phyloP scores from a whole-genome alignment of 2,329 filamentous ascomycete genomes.

The Epicoccum sorghinum region DNA sequence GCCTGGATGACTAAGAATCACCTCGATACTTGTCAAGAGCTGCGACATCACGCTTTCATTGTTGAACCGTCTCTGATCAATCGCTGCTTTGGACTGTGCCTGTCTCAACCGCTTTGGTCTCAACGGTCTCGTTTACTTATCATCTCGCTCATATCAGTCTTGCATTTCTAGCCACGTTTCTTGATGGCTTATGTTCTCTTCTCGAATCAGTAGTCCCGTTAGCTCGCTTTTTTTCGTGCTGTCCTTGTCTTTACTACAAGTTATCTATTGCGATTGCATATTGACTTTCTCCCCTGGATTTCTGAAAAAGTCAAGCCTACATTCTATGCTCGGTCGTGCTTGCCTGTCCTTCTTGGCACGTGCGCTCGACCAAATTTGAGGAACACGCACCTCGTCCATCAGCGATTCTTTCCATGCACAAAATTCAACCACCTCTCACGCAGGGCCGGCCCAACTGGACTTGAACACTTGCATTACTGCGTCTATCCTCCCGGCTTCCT shows the following conservation, averaged over 20 bases:
- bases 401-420: constrained; percentile 17
- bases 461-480: background rate
- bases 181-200: background rate
- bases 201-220: constrained; percentile 21
- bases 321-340: constrained; percentile 16
- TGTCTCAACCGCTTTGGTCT: background rate
- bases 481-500: background rate
- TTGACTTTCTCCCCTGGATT: constrained; percentile 7
- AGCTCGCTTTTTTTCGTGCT: constrained; percentile 5
- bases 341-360: constrained; percentile 30
- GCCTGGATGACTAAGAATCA: constrained; percentile 20
- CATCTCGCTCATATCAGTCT: constrained; percentile 2
- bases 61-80: background rate
- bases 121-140: background rate
- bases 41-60: constrained; percentile 5
- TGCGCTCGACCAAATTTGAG: constrained; percentile 37
- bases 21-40: background rate
- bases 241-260: background rate
- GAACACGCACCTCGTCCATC: constrained; percentile 25
- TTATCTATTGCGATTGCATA: background rate
- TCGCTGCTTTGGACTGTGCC: background rate
- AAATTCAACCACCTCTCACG: constrained; percentile 3
- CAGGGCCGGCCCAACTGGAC: background rate
- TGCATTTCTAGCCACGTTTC: constrained; percentile 5
- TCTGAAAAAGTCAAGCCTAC: background rate